These are phyloP conservation scores for Monocercomonoides exilis DNA, from an alignment of 78 protist species.

Conservation along the genomic window DNA sequence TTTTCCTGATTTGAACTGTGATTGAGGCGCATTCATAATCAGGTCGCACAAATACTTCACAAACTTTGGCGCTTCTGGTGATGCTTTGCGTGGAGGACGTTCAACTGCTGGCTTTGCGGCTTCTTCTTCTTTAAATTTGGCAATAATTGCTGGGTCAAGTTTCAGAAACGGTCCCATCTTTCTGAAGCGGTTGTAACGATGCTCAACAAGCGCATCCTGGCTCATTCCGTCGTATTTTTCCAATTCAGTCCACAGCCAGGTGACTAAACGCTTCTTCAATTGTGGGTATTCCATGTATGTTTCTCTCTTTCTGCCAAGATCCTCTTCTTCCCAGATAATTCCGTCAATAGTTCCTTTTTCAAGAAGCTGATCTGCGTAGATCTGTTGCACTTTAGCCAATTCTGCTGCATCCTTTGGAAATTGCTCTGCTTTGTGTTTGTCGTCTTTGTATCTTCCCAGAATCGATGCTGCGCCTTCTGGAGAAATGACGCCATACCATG, in stretches of 20 bases:
- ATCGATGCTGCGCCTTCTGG: conserved; percentile 45
- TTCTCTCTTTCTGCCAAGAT: not conserved
- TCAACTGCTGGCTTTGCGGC: not conserved
- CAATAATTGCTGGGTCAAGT: not conserved
- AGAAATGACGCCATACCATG: conserved; percentile 39
- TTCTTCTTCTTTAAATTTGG: not conserved
- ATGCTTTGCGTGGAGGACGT: not conserved
- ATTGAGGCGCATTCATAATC: not conserved
- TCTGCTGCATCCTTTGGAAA: conserved; percentile 18
- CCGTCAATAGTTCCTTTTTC: conserved; percentile 30
- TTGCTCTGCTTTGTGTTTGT: not conserved
- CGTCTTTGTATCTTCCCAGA: conserved; percentile 23
- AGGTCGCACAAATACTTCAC: not conserved
- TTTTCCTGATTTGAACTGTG: not conserved
- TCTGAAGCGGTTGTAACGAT: not conserved
- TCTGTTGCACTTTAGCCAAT: conserved; percentile 17
- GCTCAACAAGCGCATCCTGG: not conserved
- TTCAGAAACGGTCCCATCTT: not conserved
- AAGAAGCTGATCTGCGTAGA: conserved; percentile 14
- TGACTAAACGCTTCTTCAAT: not conserved
- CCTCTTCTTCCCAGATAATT: conserved; percentile 17
- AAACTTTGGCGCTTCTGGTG: not conserved
- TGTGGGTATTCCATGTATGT: not conserved
- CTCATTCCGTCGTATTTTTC: not conserved
- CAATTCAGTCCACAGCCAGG: not conserved